Evolutionary conservation across 768 basidiomycete genomes (phyloP), one percentile per base, ranked within the genome.

Genomic region (Lepiota brunneoincarnata): DNA sequence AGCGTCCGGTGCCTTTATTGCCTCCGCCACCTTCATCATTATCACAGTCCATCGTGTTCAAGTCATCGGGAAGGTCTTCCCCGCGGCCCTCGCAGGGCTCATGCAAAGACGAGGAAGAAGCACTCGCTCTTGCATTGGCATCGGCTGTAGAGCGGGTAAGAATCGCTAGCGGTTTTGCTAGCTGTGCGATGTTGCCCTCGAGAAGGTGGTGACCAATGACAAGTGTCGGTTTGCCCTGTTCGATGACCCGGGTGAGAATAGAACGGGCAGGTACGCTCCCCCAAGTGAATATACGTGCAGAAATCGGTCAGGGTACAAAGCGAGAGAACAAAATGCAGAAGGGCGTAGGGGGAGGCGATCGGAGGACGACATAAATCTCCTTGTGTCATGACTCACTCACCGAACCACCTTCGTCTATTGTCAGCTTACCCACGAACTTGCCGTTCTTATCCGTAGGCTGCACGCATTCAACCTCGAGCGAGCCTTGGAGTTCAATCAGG

Each of bases 181-280:
- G 76, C 41, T 70, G 75, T 31, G 82, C 77, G 56, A 96, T 75
- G 65, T 89, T 91, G 49, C 94, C 94, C 64, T 98, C 95, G 4
- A 98, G 82, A 26, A 94, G 75, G 63, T 97, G 93, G 69, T 95
- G 86, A 11, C 94, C 94, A 55, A 98, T 89, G 50, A 77, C 68
- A 5, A 98, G 76, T 2, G 84, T 92, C 3, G 91, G 84, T 60
- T 86, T 90, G 58, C 81, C 85, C 91, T 92, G 59, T 51, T 35
- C 2, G 18, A 20, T 47, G 12, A 35, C 17, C 18, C 39, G 21
- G 11, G 28, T 23, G 15, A 18, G 24, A 9, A 37, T 21, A 31
- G 1, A 24, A 47, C 24, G 15, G 28, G 18, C 12, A 12, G 36
- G 26, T 24, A 31, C 28, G 35, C 31, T 15, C 51, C 42, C 7